Evolutionary conservation across 768 basidiomycete genomes (phyloP), one percentile per base, ranked within the genome.

Genomic region (Russula sp.): DNA sequence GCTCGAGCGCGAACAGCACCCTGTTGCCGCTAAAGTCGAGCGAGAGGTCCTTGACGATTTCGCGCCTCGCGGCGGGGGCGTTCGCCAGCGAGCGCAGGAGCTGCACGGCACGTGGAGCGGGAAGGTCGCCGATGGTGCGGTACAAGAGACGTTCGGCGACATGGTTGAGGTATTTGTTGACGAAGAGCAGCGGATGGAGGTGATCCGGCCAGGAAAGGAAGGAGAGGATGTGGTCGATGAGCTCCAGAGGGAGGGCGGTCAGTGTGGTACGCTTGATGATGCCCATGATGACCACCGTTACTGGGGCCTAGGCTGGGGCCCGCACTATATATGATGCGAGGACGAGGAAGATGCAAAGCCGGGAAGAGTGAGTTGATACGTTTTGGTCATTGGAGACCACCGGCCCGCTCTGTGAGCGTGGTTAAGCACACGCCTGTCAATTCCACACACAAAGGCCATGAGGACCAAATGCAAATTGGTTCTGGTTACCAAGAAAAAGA

Each of bases 1-100:
- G 70, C 65, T 84, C 81, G 61, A 82, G 73, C 66, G 82, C 81
- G 22, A 68, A 70, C 0, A 79, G 79, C n/a, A 80, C 76, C 43
- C 61, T 56, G 56, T 71, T 70, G 2, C 58, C 51, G 50, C 66
- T 59, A 71, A 78, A 76, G 64, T 80, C 75, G 42, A 87, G 65
- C n/a, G 76, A 75, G 51, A 85, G 73, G 1, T 67, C 68, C 35
- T 78, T 78, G 38, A 85, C 81, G 48, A 79, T 69, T 2, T 66
- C 35, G 38, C 47, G 66, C 1, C 76, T 70, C 16, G 80, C 69
- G n/a, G 69, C 29, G 0, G 75, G 66, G 53, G 75, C 79, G 0
- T 64, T 64, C n/a, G 74, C 67, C 39, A 84, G 75, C 0, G 73
- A 73, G 22, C 69, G 72, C 57, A 83, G 66, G 57, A 81, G 79